Conservation (phyloP, 192 early-diverging fungal genomes). For the Coemansia sp. region DNA sequence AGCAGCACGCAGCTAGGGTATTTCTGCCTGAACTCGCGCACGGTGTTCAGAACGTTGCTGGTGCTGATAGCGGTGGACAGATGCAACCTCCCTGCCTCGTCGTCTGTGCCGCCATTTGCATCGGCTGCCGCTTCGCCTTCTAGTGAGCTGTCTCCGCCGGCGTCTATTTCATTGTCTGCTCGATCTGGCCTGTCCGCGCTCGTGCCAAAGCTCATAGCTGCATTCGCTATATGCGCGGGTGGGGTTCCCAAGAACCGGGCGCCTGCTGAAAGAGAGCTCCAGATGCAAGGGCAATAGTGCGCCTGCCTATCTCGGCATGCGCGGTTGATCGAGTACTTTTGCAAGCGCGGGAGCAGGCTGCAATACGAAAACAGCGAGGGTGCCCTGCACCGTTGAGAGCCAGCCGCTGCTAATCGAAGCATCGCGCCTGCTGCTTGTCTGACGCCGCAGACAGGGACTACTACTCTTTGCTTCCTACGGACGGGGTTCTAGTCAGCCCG, state of each 20-base stretch:
- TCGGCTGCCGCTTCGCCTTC: not conserved
- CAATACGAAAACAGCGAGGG: too few species aligned
- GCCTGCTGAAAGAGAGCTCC: too few species aligned
- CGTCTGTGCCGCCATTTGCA: not conserved
- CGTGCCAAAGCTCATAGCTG: not conserved
- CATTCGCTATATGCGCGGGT: too few species aligned
- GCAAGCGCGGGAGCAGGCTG: not conserved
- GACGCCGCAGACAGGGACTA: too few species aligned
- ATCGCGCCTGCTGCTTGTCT: too few species aligned
- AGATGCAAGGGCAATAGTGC: not conserved
- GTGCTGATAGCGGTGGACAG: slow-evolving; percentile 12
- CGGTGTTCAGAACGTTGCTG: slow-evolving; percentile 46
- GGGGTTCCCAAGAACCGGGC: too few species aligned
- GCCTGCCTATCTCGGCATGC: not conserved
- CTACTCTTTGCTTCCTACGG: too few species aligned
- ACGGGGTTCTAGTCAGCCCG: too few species aligned
- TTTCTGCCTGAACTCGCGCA: slow-evolving; percentile 55
- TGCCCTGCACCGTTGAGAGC: too few species aligned
- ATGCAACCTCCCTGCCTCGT: not conserved
- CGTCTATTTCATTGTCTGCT: not conserved
- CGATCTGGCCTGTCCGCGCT: not conserved
- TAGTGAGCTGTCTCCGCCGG: not conserved
- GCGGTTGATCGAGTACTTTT: not conserved
- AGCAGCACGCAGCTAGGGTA: slow-evolving; percentile 70
- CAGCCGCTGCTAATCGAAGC: too few species aligned